Evolutionary conservation across 2,329 filamentous ascomycete species (phyloP), one percentile per base, ranked within the genome.

Genomic region (Erysiphe pulchra): DNA sequence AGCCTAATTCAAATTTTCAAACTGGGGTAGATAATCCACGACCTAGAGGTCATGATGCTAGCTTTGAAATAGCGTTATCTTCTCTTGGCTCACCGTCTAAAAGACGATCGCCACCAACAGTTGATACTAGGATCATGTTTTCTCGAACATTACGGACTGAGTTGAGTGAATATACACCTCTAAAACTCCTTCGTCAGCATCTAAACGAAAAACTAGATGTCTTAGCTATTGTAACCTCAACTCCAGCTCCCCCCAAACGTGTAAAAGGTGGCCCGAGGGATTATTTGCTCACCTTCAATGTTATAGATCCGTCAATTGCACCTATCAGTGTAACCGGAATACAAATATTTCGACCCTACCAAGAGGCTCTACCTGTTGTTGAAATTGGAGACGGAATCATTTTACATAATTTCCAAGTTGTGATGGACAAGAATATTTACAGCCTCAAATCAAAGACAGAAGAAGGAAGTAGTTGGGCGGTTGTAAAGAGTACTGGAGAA

Each of bases 401-500:
- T 31, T 64, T 78, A 36, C 66, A 70, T 20, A 63, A 65, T 42
- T 71, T 78, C 50, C 63, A 64, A 28, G n/a, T 24, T 16, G 13
- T 43, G 9, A 31, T 32, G 9, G 41, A 32, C 31, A 43, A 43
- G n/a, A 43, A 33, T 24, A 68, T 75, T 13, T 61, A 67, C 38
- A 62, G 71, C 2, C 58, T 75, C 44, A 66, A 67, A 47, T 63
- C 63, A 41, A 67, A 67, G 16, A 45, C 33, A 45, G 72, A 68
- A 1, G 68, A 70, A 40, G 62, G 60, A 32, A 75, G 71, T 14
- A 68, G 69, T 46, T 78, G 75, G 70, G 73, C 70, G 1, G 70
- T 78, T 2, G 76, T 73, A 50, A 70, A 74, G 51, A 51, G 50
- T 20, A 48, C 47, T 12, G 53, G 60, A 36, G 57, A 60, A 38